Evolutionary conservation across 2,329 filamentous ascomycete genomes (phyloP).

Genomic region (Falciphora oryzae): DNA sequence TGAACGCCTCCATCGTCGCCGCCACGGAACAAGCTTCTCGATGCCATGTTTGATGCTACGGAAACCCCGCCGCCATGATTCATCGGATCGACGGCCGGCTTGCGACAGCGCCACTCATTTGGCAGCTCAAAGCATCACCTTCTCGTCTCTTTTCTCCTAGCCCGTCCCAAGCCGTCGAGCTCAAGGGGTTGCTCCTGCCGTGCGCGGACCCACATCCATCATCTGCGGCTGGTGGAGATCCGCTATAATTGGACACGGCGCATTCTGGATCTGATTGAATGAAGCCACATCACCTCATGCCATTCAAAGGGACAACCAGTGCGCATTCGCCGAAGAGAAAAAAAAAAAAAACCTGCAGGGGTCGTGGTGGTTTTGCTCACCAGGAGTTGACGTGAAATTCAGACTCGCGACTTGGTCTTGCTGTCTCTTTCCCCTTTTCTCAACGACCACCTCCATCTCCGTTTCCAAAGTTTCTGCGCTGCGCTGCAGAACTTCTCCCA

Average conservation of each 20-base stretch:
- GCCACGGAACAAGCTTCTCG: not conserved
- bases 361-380: not conserved
- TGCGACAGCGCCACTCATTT: not conserved
- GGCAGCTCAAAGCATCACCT: not conserved
- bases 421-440: not conserved
- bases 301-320: not conserved
- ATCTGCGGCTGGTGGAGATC: not conserved
- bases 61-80: not conserved
- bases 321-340: not conserved
- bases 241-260: conserved; percentile 1
- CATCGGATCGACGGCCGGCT: not conserved
- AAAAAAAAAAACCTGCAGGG: not conserved
- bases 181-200: not conserved
- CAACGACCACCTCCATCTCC: not conserved
- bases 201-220: not conserved
- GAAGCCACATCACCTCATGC: conserved; percentile 1
- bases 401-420: not conserved
- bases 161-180: not conserved
- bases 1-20: too few relatives aligned
- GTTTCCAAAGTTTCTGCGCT: not conserved
- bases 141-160: not conserved
- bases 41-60: not conserved
- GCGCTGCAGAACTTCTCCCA: not conserved
- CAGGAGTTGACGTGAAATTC: not conserved
- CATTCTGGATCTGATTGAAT: not conserved